Evolutionary conservation across 1,284 basidiomycete species (phyloP).

Genomic region (Trametes hirsuta): DNA sequence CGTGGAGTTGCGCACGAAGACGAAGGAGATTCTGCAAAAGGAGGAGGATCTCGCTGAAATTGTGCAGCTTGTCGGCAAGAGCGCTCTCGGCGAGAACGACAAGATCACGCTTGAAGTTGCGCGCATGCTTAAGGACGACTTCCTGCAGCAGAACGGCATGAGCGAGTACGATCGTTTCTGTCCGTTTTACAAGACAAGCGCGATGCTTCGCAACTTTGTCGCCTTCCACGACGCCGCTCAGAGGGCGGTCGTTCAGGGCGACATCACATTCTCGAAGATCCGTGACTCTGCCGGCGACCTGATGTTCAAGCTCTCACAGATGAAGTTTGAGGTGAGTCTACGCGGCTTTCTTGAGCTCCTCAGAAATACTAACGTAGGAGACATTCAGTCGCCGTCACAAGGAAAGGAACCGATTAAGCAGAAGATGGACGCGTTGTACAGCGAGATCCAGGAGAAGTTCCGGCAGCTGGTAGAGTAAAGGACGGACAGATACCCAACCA

Average conservation of each 20-base stretch:
- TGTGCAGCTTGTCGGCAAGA: conserved; percentile 98
- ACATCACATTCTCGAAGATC: conserved; percentile 92
- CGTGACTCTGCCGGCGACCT: conserved; percentile 88
- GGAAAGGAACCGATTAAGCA: conserved; percentile 80
- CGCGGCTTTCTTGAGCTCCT: not conserved
- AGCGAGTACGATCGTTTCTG: conserved; percentile 97
- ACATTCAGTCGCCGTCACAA: conserved; percentile 76
- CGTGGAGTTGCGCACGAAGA: conserved; percentile 87
- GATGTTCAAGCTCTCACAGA: conserved; percentile 96
- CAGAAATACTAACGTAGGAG: not conserved
- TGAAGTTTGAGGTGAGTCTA: conserved; percentile 90
- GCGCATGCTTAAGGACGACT: conserved; percentile 97
- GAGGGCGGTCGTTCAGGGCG: conserved; percentile 83
- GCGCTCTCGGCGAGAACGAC: conserved; percentile 95
- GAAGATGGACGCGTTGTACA: conserved; percentile 79
- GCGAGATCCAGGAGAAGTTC: conserved; percentile 90
- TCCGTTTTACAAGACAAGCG: conserved; percentile 97
- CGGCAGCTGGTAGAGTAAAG: conserved; percentile 79
- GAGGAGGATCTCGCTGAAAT: conserved; percentile 99
- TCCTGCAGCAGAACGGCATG: conserved; percentile 99
- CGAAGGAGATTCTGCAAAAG: conserved; percentile 98
- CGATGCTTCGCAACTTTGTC: conserved; percentile 96
- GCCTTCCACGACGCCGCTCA: conserved; percentile 91
- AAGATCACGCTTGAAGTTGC: conserved; percentile 99
- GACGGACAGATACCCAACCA: conserved; percentile 30